Evolutionary conservation across 2,329 filamentous ascomycete genomes (phyloP).

Genomic region (Huntiella omanensis): DNA sequence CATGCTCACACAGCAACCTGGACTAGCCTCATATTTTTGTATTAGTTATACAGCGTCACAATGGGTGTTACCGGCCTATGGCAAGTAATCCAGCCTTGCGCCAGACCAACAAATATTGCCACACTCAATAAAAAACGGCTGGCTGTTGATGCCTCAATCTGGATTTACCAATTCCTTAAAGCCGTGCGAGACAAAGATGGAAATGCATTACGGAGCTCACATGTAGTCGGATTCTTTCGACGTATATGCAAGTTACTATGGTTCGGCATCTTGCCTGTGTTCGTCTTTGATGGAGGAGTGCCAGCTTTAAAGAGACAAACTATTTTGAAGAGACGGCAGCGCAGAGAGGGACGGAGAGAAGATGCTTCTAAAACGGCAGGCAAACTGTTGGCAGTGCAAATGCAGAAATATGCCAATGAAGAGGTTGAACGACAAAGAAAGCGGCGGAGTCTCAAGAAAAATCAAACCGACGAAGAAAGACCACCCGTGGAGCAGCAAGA

Average conservation of each 20-base stretch:
- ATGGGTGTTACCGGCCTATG: constrained; percentile 99
- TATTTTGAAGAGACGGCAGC: constrained; percentile 56
- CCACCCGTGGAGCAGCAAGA: constrained; percentile 27
- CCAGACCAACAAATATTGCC: constrained; percentile 86
- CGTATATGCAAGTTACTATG: constrained; percentile 95
- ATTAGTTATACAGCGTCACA: constrained; percentile 5
- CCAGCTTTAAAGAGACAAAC: constrained; percentile 83
- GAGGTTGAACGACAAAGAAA: constrained; percentile 48
- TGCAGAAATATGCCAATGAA: constrained; percentile 78
- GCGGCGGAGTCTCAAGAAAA: constrained; percentile 24
- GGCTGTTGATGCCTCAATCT: constrained; percentile 94
- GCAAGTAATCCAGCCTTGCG: constrained; percentile 89
- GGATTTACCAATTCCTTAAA: constrained; percentile 99
- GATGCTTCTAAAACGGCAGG: constrained; percentile 86
- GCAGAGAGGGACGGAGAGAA: constrained; percentile 74
- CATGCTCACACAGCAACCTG: not conserved
- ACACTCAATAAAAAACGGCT: constrained; percentile 92
- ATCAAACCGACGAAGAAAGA: constrained; percentile 14
- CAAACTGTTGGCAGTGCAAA: constrained; percentile 80
- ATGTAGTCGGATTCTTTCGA: constrained; percentile 94
- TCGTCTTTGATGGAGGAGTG: constrained; percentile 93
- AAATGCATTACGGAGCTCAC: constrained; percentile 86
- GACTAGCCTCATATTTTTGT: not conserved
- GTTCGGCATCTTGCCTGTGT: constrained; percentile 89
- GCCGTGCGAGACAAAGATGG: constrained; percentile 97